Evolutionary conservation across 768 basidiomycete species (phyloP).

Genomic region (Suillus discolor): DNA sequence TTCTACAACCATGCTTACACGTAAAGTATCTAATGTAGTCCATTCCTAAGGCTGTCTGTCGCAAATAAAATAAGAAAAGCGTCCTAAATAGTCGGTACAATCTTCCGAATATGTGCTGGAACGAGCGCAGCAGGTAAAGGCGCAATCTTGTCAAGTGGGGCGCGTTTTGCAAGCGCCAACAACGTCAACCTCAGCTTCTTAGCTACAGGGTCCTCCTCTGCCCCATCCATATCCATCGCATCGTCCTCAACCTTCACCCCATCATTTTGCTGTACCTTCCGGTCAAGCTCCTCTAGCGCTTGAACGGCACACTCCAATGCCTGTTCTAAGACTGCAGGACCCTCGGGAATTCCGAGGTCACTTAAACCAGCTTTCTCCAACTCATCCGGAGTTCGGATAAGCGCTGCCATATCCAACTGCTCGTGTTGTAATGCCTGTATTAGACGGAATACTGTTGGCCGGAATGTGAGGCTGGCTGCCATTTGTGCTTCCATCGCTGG

Average conservation of each 20-base stretch:
- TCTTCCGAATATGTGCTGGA: slow-evolving; percentile 62
- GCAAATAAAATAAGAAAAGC: background rate
- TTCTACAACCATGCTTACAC: background rate
- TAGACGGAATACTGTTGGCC: background rate
- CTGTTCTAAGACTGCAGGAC: slow-evolving; percentile 50
- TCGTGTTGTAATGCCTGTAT: slow-evolving; percentile 18
- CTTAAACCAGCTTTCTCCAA: slow-evolving; percentile 27
- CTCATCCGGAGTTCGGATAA: slow-evolving; percentile 44
- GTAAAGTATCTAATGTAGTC: background rate
- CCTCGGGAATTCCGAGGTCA: slow-evolving; percentile 33
- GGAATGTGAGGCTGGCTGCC: slow-evolving; percentile 5
- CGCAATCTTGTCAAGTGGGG: slow-evolving; percentile 73
- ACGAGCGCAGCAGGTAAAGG: slow-evolving; percentile 64
- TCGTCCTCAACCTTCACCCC: slow-evolving; percentile 14
- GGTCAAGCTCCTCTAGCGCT: slow-evolving; percentile 49
- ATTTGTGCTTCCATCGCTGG: slow-evolving; percentile 5
- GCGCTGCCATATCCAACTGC: slow-evolving; percentile 44
- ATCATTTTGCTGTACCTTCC: slow-evolving; percentile 22
- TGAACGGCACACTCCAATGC: slow-evolving; percentile 62
- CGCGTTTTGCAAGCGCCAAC: slow-evolving; percentile 75
- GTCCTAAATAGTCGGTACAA: slow-evolving; percentile 52
- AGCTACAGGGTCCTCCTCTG: slow-evolving; percentile 50
- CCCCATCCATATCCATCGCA: slow-evolving; percentile 25
- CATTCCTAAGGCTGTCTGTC: background rate
- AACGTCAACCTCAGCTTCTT: slow-evolving; percentile 71